Conservation (phyloP, 345 rosid species). For the Eucalyptus polyanthemos region DNA sequence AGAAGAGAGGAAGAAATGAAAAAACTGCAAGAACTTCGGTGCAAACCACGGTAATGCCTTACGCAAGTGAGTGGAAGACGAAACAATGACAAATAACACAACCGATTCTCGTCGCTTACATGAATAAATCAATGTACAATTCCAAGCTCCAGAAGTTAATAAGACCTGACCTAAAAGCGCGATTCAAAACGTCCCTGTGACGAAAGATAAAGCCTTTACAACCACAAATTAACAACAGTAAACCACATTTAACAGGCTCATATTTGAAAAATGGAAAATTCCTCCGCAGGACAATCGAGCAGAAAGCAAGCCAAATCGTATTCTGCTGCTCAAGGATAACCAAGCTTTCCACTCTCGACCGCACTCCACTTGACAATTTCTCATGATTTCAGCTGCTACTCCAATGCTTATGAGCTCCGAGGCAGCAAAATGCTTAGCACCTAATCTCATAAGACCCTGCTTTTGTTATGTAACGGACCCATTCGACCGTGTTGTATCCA, state of each 20-base stretch:
- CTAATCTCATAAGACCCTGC: slow-evolving; percentile 98
- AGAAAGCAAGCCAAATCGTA: background rate
- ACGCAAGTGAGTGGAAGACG: background rate
- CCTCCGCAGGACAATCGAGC: background rate
- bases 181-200: background rate
- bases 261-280: background rate
- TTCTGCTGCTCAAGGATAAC: background rate
- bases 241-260: background rate
- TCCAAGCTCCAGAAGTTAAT: background rate
- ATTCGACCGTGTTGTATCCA: slow-evolving; percentile 95
- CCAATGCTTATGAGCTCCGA: background rate
- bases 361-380: background rate
- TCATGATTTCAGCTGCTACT: background rate
- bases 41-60: background rate
- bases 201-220: background rate
- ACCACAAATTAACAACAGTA: background rate
- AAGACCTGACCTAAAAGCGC: background rate
- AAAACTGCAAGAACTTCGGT: background rate
- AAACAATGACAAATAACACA: background rate
- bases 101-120: background rate
- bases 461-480: slow-evolving; percentile 96
- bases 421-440: slow-evolving; percentile 38
- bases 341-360: background rate
- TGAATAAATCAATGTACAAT: background rate
- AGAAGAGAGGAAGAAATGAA: background rate